Base-by-base conservation (phyloP, 345 rosid species). In the Leavenworthia alabamica region DNA sequence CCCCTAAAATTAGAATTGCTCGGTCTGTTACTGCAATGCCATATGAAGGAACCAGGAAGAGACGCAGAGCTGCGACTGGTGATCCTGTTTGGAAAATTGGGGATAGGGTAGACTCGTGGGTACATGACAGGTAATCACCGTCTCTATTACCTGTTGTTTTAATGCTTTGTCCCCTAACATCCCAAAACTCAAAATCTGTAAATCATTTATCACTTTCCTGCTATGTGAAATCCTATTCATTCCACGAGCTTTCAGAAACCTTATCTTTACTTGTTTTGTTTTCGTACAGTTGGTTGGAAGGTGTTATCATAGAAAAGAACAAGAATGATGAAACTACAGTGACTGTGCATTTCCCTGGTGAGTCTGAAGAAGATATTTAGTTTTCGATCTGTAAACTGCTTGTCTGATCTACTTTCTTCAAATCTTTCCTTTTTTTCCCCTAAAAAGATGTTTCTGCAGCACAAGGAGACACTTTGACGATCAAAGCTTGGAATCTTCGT, bases 251-350 rank as follows among this genome's bases (percentile, higher is more conserved):
- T 50, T 43, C n/a, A 62, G 16, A 50, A 48, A 13, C 36, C 43
- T 48, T 11, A 45, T 51, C 49, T 12, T 19, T 62, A 37, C 44
- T 5, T 59, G 32, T 64, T 56, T 29, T 52, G 59, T 67, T n/a
- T n/a, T 67, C 58, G 50, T 56, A 60, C 79, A 94, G 99, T 73
- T 94, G 99, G 99, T 72, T 83, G 89, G 97, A 94, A 77, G 99
- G 96, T 65, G 81, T 86, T 56, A 71, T 94, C 56, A 79, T 82
- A 32, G 97, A 86, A 70, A 88, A 82, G 82, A 81, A 63, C 85
- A 81, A 88, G 81, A 90, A 78, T 45, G 95, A 94, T 69, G 93
- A 81, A 59, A 77, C 81, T 37, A 61, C 77, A 22, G 66, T 83
- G 14, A 84, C 89, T 32, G 81, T 94, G 32, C 79, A 75, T 71